Evolutionary conservation across 495 filamentous ascomycete genomes (phyloP).

Genomic region (Tuber umbilicatum): DNA sequence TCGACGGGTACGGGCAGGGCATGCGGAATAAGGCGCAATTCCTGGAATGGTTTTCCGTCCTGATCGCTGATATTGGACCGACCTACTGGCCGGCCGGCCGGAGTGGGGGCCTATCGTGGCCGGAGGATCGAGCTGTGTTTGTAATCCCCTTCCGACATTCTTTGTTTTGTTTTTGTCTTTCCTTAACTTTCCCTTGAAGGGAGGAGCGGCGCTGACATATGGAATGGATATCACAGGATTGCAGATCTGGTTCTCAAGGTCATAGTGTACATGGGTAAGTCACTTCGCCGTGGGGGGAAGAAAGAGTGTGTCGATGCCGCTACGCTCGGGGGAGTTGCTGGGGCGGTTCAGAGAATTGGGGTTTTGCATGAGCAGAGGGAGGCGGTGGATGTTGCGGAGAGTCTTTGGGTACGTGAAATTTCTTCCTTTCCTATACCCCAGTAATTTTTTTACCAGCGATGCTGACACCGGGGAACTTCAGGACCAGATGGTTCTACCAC

Average conservation of each 20-base stretch:
- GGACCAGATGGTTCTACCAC: neutral
- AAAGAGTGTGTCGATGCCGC: neutral
- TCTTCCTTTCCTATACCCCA: neutral
- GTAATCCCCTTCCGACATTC: neutral
- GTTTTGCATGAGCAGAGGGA: neutral
- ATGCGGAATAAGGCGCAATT: neutral
- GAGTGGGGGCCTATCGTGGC: neutral
- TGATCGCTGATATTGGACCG: neutral
- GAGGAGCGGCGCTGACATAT: neutral
- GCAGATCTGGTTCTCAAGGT: neutral
- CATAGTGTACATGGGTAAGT: neutral
- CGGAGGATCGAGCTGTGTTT: neutral
- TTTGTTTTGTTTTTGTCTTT: neutral
- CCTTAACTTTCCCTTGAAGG: neutral
- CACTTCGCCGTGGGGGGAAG: neutral
- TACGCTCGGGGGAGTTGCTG: neutral
- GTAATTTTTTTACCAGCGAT: neutral
- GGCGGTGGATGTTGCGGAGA: neutral
- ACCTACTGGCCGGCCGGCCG: neutral
- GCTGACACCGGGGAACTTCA: neutral
- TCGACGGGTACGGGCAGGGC: neutral
- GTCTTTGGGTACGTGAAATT: neutral
- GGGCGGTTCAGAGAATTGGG: neutral
- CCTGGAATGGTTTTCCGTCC: neutral
- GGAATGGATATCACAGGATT: neutral